Conservation (phyloP, 164 flowering plant genomes). For the Annona cherimola region DNA sequence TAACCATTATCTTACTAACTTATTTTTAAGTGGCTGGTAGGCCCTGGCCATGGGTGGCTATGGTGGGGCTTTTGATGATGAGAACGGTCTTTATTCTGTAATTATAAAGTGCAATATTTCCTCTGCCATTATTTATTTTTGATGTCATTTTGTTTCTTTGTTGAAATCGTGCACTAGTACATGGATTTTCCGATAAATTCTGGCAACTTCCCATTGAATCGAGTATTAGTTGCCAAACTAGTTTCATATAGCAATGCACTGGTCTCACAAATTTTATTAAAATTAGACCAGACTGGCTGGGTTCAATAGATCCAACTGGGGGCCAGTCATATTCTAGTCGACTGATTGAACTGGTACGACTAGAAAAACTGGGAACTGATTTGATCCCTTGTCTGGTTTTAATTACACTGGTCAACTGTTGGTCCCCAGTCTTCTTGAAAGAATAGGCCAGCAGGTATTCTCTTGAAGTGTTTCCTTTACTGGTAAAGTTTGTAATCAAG, state of each 20-base stretch:
- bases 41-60: not conserved
- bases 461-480: not conserved
- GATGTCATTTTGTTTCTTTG: too few relatives aligned
- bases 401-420: not conserved
- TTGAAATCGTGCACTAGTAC: too few relatives aligned
- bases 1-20: not conserved
- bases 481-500: not conserved
- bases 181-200: too few relatives aligned
- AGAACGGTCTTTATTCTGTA: too few relatives aligned
- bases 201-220: too few relatives aligned
- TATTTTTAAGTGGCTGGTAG: not conserved
- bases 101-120: not conserved
- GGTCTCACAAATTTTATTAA: too few relatives aligned
- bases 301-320: not conserved
- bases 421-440: not conserved
- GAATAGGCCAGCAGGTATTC: not conserved
- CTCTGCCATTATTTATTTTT: not conserved
- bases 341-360: not conserved
- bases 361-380: not conserved
- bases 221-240: too few relatives aligned
- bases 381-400: not conserved
- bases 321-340: not conserved
- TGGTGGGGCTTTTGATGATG: too few relatives aligned
- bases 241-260: too few relatives aligned
- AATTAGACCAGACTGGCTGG: too few relatives aligned